phyloP scores from a whole-genome alignment of 192 early-diverging fungal species.

The Obelidium mucronatum region DNA sequence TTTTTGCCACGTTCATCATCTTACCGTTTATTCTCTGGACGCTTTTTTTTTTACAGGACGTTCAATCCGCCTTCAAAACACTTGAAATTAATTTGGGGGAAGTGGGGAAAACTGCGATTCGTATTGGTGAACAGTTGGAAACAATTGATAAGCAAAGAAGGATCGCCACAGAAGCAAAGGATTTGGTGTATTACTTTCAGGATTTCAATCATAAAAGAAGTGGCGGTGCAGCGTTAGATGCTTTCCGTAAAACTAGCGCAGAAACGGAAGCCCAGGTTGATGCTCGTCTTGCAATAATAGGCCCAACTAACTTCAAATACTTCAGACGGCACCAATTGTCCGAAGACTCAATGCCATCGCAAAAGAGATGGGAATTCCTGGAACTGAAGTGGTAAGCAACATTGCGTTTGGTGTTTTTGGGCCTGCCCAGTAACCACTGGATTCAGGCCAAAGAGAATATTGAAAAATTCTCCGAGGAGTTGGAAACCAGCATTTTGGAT shows the following conservation, averaged over 20 bases:
- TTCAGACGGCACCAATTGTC: constrained; percentile 82
- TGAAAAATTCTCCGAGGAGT: constrained; percentile 90
- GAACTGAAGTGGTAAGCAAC: constrained; percentile 58
- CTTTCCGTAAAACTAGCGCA: constrained; percentile 71
- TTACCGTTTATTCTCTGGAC: constrained; percentile 53
- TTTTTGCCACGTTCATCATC: constrained; percentile 1
- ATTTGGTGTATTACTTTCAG: constrained; percentile 92
- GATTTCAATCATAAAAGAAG: constrained; percentile 79
- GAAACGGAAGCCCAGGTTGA: constrained; percentile 83
- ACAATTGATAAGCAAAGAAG: constrained; percentile 92
- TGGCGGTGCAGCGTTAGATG: constrained; percentile 75
- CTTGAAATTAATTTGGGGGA: constrained; percentile 89
- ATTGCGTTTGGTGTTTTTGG: neutral
- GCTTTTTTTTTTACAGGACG: constrained; percentile 77
- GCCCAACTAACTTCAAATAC: neutral
- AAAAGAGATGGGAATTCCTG: constrained; percentile 80
- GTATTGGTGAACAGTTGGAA: constrained; percentile 98
- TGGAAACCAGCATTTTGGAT: constrained; percentile 89
- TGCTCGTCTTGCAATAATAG: neutral
- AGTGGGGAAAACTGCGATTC: constrained; percentile 95
- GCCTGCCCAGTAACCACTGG: neutral
- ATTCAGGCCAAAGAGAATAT: constrained; percentile 80
- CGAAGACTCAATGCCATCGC: constrained; percentile 84
- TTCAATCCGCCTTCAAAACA: constrained; percentile 85
- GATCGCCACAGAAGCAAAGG: constrained; percentile 85